These are phyloP conservation scores for Aspergillus hancockii DNA, from an alignment of 495 filamentous ascomycete genomes.

Conservation along the genomic window DNA sequence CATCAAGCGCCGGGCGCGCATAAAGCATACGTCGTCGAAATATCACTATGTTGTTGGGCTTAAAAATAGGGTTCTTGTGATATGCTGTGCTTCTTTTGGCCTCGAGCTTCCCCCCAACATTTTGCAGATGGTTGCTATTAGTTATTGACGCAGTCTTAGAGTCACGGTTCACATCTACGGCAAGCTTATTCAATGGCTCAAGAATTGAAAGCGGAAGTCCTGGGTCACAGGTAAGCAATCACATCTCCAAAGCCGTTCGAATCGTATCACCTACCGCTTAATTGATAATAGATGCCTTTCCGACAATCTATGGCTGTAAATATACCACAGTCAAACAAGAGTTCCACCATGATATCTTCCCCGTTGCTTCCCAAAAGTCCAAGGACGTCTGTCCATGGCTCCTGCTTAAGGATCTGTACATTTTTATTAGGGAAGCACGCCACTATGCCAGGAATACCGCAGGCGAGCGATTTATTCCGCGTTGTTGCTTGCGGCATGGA, in stretches of 20 bases:
- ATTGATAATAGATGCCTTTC: slow-evolving; percentile 68
- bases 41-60: slow-evolving; percentile 68
- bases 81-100: neutral
- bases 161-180: neutral
- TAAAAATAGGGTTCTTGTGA: slow-evolving; percentile 10
- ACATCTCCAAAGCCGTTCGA: neutral
- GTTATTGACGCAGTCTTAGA: neutral
- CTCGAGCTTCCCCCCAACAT: neutral
- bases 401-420: slow-evolving; percentile 65
- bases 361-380: slow-evolving; percentile 72
- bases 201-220: slow-evolving; percentile 50
- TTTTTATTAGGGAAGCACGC: slow-evolving; percentile 65
- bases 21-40: slow-evolving; percentile 87
- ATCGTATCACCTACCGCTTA: slow-evolving; percentile 63
- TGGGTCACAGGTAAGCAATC: slow-evolving; percentile 19
- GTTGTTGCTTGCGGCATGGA: slow-evolving; percentile 17
- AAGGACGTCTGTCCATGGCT: slow-evolving; percentile 73
- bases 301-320: slow-evolving; percentile 65
- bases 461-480: slow-evolving; percentile 32
- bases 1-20: slow-evolving; percentile 67
- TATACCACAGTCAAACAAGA: slow-evolving; percentile 77
- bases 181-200: slow-evolving; percentile 24
- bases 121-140: neutral
- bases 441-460: slow-evolving; percentile 55
- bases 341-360: slow-evolving; percentile 76